Evolutionary conservation across 2,329 filamentous ascomycete species (phyloP).

Genomic region (Calycina herbarum): DNA sequence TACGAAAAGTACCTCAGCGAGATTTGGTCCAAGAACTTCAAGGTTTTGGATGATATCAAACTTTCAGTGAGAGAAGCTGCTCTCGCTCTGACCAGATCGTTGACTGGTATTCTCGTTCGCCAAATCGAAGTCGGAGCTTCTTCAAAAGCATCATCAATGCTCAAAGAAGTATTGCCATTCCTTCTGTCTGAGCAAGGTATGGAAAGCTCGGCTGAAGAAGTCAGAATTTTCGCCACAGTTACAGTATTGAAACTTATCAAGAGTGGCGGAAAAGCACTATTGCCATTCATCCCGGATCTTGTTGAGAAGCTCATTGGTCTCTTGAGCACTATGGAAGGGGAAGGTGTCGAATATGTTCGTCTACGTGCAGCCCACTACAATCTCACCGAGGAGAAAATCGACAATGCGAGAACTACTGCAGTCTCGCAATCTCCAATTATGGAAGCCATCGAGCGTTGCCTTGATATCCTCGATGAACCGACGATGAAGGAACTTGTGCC

Average conservation of each 20-base stretch:
- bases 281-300: slow-evolving; percentile 78
- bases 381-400: slow-evolving; percentile 83
- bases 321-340: slow-evolving; percentile 84
- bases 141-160: slow-evolving; percentile 72
- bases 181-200: slow-evolving; percentile 84
- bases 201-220: slow-evolving; percentile 84
- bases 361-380: slow-evolving; percentile 83
- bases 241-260: slow-evolving; percentile 90
- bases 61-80: slow-evolving; percentile 82
- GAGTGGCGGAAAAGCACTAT: slow-evolving; percentile 75
- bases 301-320: slow-evolving; percentile 78
- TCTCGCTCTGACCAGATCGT: slow-evolving; percentile 74
- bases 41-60: slow-evolving; percentile 95
- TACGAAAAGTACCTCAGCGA: slow-evolving; percentile 84
- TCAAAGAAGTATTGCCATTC: slow-evolving; percentile 86
- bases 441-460: slow-evolving; percentile 84
- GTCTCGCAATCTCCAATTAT: slow-evolving; percentile 87
- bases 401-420: slow-evolving; percentile 78
- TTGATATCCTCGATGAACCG: slow-evolving; percentile 77
- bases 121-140: slow-evolving; percentile 78
- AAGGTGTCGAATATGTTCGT: slow-evolving; percentile 89
- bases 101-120: slow-evolving; percentile 83
- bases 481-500: slow-evolving; percentile 76
- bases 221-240: slow-evolving; percentile 77
- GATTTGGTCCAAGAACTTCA: slow-evolving; percentile 84